Evolutionary conservation across 805 yeast species (phyloP).

Genomic region (Ogataea neopini): DNA sequence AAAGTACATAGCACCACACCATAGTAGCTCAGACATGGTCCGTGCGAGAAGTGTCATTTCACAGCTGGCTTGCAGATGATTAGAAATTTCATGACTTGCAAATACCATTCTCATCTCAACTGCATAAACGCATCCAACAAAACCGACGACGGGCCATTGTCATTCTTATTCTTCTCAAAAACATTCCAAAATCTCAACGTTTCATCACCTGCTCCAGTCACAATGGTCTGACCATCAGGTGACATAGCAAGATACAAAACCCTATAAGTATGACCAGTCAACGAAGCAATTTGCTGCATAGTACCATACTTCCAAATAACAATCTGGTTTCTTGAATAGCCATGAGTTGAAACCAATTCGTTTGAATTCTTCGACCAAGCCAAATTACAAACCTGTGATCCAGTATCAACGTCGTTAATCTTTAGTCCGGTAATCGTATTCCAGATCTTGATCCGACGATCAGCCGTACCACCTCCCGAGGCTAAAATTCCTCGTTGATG

Average conservation of each 20-base stretch:
- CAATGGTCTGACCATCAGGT: slow-evolving; percentile 95
- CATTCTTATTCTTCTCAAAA: slow-evolving; percentile 72
- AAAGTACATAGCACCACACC: background rate
- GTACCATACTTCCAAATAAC: slow-evolving; percentile 93
- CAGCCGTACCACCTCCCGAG: slow-evolving; percentile 97
- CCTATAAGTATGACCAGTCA: slow-evolving; percentile 92
- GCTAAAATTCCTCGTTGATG: slow-evolving; percentile 93
- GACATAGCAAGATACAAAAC: slow-evolving; percentile 87
- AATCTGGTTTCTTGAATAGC: slow-evolving; percentile 86
- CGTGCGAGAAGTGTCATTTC: too few species aligned
- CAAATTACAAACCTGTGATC: slow-evolving; percentile 93
- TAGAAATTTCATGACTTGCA: too few species aligned
- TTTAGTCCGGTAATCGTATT: slow-evolving; percentile 78
- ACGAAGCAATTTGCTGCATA: slow-evolving; percentile 88
- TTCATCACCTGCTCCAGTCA: slow-evolving; percentile 98
- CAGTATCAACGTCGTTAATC: slow-evolving; percentile 83
- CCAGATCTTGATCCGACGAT: slow-evolving; percentile 88
- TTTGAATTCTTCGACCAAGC: slow-evolving; percentile 91
- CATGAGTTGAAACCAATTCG: slow-evolving; percentile 93
- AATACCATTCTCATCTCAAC: slow-evolving; percentile 48
- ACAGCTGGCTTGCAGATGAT: too few species aligned
- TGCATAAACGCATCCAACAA: slow-evolving; percentile 75
- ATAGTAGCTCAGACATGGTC: too few species aligned
- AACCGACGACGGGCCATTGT: slow-evolving; percentile 60
- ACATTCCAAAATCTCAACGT: slow-evolving; percentile 95